These are phyloP conservation scores for Exophiala oligosperma DNA, from an alignment of 2,329 filamentous ascomycete species.

Conservation along the genomic window DNA sequence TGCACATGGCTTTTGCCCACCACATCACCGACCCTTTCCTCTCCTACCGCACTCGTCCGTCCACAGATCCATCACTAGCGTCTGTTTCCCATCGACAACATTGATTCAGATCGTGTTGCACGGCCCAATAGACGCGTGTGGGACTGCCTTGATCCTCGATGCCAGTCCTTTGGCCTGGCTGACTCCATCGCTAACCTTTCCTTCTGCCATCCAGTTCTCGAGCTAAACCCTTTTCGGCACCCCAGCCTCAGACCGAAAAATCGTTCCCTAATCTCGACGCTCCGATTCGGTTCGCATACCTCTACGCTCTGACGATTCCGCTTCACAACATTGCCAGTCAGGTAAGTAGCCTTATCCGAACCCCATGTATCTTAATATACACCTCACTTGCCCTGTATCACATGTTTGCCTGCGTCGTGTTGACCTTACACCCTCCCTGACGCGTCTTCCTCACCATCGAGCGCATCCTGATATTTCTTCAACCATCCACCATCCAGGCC, in stretches of 20 bases:
- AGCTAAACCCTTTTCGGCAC: constrained; percentile 28
- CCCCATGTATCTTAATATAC: constrained; percentile 13
- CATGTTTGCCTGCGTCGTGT: not conserved
- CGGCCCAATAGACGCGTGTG: constrained; percentile 25
- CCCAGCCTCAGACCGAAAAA: constrained; percentile 19
- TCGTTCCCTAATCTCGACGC: constrained; percentile 25
- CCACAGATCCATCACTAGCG: constrained; percentile 27
- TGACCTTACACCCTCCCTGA: constrained; percentile 9
- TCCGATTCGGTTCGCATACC: constrained; percentile 30
- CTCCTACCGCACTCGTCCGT: constrained; percentile 16
- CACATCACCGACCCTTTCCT: constrained; percentile 19
- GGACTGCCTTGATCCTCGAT: constrained; percentile 21
- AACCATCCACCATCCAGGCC: constrained; percentile 8
- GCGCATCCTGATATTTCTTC: constrained; percentile 9
- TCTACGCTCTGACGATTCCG: constrained; percentile 30
- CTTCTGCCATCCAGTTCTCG: constrained; percentile 13
- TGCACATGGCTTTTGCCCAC: constrained; percentile 24
- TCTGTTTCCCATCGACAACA: constrained; percentile 16
- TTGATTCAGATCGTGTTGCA: constrained; percentile 25
- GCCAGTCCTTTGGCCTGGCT: constrained; percentile 16
- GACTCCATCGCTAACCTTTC: constrained; percentile 21
- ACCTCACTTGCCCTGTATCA: constrained; percentile 10
- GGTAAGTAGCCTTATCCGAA: constrained; percentile 29
- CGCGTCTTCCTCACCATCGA: constrained; percentile 15
- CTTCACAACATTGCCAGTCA: constrained; percentile 27